Evolutionary conservation across 148 eudicot genomes (phyloP).

Genomic region (Pouteria glomerata): DNA sequence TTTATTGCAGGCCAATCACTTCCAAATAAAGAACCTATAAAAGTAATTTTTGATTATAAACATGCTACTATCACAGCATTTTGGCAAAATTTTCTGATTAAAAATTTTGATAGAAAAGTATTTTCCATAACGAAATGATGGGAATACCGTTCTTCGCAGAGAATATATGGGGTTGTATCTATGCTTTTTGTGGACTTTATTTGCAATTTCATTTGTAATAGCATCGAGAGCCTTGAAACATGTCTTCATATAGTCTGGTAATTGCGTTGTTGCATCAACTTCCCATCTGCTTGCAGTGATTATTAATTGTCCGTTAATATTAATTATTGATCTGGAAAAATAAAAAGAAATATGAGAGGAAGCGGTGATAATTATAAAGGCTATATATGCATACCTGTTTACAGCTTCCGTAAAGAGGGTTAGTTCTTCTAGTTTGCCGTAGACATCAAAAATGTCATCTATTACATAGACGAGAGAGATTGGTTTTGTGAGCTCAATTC

Average conservation of each 20-base stretch:
- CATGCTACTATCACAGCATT: too few relatives aligned
- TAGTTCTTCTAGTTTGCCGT: conserved; percentile 51
- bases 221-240: conserved; percentile 44
- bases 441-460: conserved; percentile 66
- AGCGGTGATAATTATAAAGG: not conserved
- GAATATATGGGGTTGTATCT: conserved; percentile 39
- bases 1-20: too few relatives aligned
- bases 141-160: conserved; percentile 41
- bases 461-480: conserved; percentile 53
- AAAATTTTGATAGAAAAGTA: too few relatives aligned
- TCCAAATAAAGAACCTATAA: too few relatives aligned
- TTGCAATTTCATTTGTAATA: conserved; percentile 33
- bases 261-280: conserved; percentile 8
- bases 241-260: conserved; percentile 58
- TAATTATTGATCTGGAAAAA: not conserved
- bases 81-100: too few relatives aligned
- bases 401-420: conserved; percentile 55
- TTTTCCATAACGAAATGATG: too few relatives aligned
- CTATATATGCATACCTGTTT: conserved; percentile 23
- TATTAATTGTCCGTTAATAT: not conserved
- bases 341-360: not conserved
- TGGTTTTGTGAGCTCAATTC: conserved; percentile 53
- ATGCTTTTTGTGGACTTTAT: conserved; percentile 24
- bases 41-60: too few relatives aligned
- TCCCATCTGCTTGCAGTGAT: conserved; percentile 18